Base-by-base conservation (phyloP, 768 basidiomycete species). In the Pholiota molesta region DNA sequence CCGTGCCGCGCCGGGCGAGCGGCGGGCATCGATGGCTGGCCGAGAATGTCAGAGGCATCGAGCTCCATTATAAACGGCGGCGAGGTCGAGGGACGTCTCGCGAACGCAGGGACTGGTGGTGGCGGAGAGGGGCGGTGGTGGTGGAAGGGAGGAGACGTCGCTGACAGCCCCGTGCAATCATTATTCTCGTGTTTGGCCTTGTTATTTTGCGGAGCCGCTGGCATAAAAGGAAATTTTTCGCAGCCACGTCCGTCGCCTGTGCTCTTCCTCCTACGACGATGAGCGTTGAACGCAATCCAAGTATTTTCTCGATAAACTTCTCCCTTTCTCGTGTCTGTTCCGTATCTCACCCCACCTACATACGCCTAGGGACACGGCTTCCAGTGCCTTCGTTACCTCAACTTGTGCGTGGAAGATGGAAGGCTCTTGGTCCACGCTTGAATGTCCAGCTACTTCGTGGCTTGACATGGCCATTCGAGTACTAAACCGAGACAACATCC, bases 331-430 rank as follows among this genome's bases (percentile, higher is more conserved):
- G 62, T 64, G 55, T 63, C 52, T 59, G 40, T 63, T 63, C 55
- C 57, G 63, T 59, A 65, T 66, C 53, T 68, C 60, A 42, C 33
- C 62, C 89, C 89, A 90, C 87, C 78, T 78, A 78, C 86, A 78
- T 73, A 78, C 82, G 89, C 89, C 90, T 89, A 84, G 90, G 83
- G 78, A 89, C 89, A 91, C 75, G 81, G 90, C 87, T 71, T 66
- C 72, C 75, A 62, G 67, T 88, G 89, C 90, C 85, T 83, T 91
- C 88, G 89, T 90, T 83, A 75, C 89, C 86, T 86, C 74, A 83
- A 89, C 89, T 86, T 79, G 88, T 78, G 79, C 62, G 87, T 91
- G 90, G 90, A 79, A 91, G 83, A 91, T 70, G 37, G 53, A 83
- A 59, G 52, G 73, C 76, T 62, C 84, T 75, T 80, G 83, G 85